Conservation (phyloP, 768 basidiomycete genomes). For the Collybiopsis luxurians region DNA sequence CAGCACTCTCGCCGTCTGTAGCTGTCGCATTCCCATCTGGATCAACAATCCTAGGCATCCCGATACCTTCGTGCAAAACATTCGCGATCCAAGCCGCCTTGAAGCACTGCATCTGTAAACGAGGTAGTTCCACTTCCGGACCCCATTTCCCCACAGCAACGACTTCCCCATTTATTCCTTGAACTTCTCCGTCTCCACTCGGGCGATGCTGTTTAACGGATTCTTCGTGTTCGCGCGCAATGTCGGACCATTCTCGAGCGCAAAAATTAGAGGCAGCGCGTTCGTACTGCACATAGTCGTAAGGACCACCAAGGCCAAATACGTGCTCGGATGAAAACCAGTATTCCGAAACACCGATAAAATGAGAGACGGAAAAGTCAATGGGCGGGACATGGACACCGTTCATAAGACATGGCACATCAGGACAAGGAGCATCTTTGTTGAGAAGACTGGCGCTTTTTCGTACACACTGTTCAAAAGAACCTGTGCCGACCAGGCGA, state of each 20-base stretch:
- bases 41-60: conserved; percentile 89
- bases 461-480: conserved; percentile 80
- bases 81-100: conserved; percentile 99
- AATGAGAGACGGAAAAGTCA: conserved; percentile 89
- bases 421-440: conserved; percentile 78
- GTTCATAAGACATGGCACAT: conserved; percentile 88
- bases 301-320: conserved; percentile 90
- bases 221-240: conserved; percentile 66
- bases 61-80: conserved; percentile 93
- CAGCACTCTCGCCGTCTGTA: conserved; percentile 67
- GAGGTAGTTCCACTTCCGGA: conserved; percentile 71
- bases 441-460: conserved; percentile 78
- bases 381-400: conserved; percentile 93
- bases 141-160: conserved; percentile 71
- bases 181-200: conserved; percentile 66
- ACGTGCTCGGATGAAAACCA: conserved; percentile 99
- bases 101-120: conserved; percentile 98
- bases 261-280: conserved; percentile 89
- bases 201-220: conserved; percentile 40
- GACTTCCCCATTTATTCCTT: conserved; percentile 49
- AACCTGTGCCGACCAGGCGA: conserved; percentile 80
- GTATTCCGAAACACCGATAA: conserved; percentile 97
- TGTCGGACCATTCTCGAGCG: conserved; percentile 70
- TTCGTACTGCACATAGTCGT: conserved; percentile 96
- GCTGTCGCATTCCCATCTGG: conserved; percentile 69